These are phyloP conservation scores for Cryptosporidium ryanae DNA, from an alignment of 169 alveolate genomes.

Conservation along the genomic window DNA sequence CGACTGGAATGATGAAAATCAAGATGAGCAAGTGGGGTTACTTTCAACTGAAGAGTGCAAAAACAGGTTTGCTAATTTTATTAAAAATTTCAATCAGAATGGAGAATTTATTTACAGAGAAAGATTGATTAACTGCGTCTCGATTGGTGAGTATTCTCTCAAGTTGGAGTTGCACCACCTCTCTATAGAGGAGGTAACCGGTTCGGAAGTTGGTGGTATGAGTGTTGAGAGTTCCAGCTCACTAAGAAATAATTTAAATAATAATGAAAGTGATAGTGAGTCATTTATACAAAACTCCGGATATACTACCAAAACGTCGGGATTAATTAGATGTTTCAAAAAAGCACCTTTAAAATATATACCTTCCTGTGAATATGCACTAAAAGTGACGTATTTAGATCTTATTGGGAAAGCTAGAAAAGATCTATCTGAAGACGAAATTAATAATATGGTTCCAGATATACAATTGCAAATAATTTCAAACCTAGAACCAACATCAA, in stretches of 20 bases:
- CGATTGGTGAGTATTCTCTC: slow-evolving; percentile 71
- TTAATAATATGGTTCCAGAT: slow-evolving; percentile 76
- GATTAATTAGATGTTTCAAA: slow-evolving; percentile 83
- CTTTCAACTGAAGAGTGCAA: slow-evolving; percentile 57
- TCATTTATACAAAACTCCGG: not conserved
- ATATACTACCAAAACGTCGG: not conserved
- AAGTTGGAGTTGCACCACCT: slow-evolving; percentile 81
- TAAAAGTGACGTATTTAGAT: slow-evolving; percentile 69
- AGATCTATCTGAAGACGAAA: slow-evolving; percentile 48
- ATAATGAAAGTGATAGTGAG: slow-evolving; percentile 16
- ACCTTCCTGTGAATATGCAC: slow-evolving; percentile 70
- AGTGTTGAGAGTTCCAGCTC: slow-evolving; percentile 76
- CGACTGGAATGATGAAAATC: slow-evolving; percentile 36
- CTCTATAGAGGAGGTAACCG: slow-evolving; percentile 80
- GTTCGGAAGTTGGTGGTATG: slow-evolving; percentile 78
- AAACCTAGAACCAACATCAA: slow-evolving; percentile 82
- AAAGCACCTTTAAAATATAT: slow-evolving; percentile 83
- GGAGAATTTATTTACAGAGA: slow-evolving; percentile 77
- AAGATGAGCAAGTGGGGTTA: slow-evolving; percentile 3
- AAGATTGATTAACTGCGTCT: slow-evolving; percentile 60
- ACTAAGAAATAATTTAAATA: slow-evolving; percentile 9
- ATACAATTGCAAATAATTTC: slow-evolving; percentile 85
- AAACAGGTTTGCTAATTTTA: slow-evolving; percentile 59
- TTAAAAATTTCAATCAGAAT: slow-evolving; percentile 74
- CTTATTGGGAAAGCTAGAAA: slow-evolving; percentile 32